Evolutionary conservation across 1,284 basidiomycete genomes (phyloP), one percentile per base, ranked within the genome.

Genomic region (Tilletia indica): DNA sequence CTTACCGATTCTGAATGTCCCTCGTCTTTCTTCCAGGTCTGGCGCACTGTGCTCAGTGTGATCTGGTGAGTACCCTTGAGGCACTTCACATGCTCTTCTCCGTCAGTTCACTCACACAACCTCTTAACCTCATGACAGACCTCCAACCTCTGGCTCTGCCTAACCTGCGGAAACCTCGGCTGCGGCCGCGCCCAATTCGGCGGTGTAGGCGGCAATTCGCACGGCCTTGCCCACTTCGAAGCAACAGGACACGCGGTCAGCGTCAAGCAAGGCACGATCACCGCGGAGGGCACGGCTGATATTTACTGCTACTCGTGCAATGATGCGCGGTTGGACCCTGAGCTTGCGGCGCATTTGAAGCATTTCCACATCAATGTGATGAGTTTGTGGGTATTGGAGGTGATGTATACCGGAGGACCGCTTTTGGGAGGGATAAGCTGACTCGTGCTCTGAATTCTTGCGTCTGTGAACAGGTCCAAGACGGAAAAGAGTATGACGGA

Each of bases 401-500:
- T n/a, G 47, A n/a, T n/a, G n/a, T n/a, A n/a, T 31, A 31, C 25
- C 25, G 2, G 25, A 31, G 25, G 25, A 31, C 25, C 25, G 25
- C 25, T 31, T 31, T 0, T 31, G 25, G 25, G 25, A 31, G 25
- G 2, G 25, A 31, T 31, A 31, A 31, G 25, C 25, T 31, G 25
- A 31, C 25, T n/a, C n/a, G n/a, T n/a, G n/a, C n/a, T n/a, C n/a
- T n/a, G n/a, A n/a, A n/a, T n/a, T n/a, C n/a, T n/a, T n/a, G 8
- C 51, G 6, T 45, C 3, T 45, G n/a, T 0, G 25, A 1, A 8
- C 34, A 64, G 61, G 82, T 90, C 87, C 36, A 99, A 99, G 86
- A 99, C 95, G 0, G 94, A 97, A 83, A 98, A 97, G 86, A 94
- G 90, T 69, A 94, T 97, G 91, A 97, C 95, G 0, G 96, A 99